Evolutionary conservation across 2,329 filamentous ascomycete species (phyloP), one percentile per base, ranked within the genome.

Genomic region (Daldinia sp.): DNA sequence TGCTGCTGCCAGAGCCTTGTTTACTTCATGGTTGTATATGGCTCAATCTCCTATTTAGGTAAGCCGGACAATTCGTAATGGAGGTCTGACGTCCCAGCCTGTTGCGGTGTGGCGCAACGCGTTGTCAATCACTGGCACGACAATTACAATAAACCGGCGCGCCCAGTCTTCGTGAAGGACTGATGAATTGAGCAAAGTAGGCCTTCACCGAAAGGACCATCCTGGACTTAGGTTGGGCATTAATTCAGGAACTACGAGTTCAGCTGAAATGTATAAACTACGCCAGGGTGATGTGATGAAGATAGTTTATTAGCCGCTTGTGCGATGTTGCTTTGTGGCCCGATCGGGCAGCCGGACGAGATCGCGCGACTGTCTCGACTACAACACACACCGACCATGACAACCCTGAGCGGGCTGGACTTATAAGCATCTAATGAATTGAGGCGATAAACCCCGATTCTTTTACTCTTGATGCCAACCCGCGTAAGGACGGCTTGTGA

Each of bases 51-150:
- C 55, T 26, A 9, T 67, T 67, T 44, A 42, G 65, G 65, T 42
- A 67, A 59, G 48, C 65, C 65, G 60, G 60, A 46, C 28, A 20
- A 56, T 50, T 41, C 35, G 55, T 54, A 23, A 37, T 51, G 60
- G 35, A 55, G 50, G 48, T 37, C 13, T 55, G n/a, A 33, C 23
- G 7, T 33, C 60, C 35, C 56, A 46, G 39, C 39, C 53, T 18
- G 55, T 56, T 56, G 55, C 15, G 46, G 37, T 42, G 37, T 50
- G 41, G 35, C 20, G 30, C 26, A 54, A 44, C 41, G 15, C 39
- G 33, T 15, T 13, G 39, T 54, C 33, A 33, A 35, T 15, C 13
- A 28, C n/a, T 46, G 18, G 53, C 50, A 63, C 50, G 18, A 41
- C 26, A 35, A 33, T 20, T 54, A 4, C 30, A 44, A 23, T 59